Base-by-base conservation (phyloP, 106 monocot genomes). In the Narthecium ossifragum region DNA sequence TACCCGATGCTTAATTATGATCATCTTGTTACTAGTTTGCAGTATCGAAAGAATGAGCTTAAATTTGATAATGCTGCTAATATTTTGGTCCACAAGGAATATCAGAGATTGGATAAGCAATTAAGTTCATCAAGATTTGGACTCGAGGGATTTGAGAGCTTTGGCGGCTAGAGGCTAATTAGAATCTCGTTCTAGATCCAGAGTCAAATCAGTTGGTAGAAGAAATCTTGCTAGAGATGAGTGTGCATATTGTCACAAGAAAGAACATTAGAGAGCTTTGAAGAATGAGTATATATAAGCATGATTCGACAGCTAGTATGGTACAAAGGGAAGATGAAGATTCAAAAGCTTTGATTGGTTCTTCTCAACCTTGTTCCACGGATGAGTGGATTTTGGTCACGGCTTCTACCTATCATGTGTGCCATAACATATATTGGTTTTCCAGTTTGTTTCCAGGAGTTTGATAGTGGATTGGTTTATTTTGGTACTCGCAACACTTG, bases 61-160 rank as follows among this genome's bases (percentile, higher is more conserved):
- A 51, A 51, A 51, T 51, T 51, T 51, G 24, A 51, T 51, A 24
- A 51, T 51, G 51, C 26, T 6, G 22, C 3, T 51, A 51, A 51
- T 46, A 4, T 17, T 15, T 46, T 46, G 46, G n/a, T n/a, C 5
- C 5, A 37, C 11, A 37, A 37, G 5, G 10, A 20, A 4, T 46
- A n/a, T n/a, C 51, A 24, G 26, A 51, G 13, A 13, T 24, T 6
- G 5, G 51, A 51, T 5, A 51, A 51, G 17, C 24, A 51, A n/a
- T n/a, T n/a, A n/a, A 24, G 24, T 26, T 22, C 51, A 6, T 51
- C 6, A 46, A 12, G 8, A 12, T 4, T 46, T 15, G 46, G 3
- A 8, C 10, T 46, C 13, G n/a, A n/a, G n/a, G n/a, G n/a, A n/a
- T n/a, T n/a, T n/a, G 17, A 18, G n/a, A 8, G 3, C 46, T 46